phyloP scores from a whole-genome alignment of 768 basidiomycete genomes.

The Lentinula sp. region DNA sequence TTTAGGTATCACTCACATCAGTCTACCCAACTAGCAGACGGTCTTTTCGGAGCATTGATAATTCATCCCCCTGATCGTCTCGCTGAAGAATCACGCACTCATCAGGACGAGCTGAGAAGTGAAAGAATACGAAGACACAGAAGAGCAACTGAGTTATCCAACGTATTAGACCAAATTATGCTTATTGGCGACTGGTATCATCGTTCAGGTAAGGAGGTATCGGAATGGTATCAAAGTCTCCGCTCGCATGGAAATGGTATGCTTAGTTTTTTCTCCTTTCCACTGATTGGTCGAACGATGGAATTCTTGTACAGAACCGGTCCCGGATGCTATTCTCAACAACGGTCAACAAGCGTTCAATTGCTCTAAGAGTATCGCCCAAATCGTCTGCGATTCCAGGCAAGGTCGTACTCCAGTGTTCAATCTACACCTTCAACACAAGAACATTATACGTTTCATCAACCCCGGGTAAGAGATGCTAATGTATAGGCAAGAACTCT shows the following conservation, averaged over 20 bases:
- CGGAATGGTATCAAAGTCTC: slow-evolving; percentile 6
- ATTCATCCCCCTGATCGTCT: neutral
- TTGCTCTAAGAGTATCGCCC: slow-evolving; percentile 1
- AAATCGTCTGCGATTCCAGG: slow-evolving; percentile 2
- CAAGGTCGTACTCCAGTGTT: neutral
- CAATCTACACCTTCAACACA: neutral
- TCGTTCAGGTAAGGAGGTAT: neutral
- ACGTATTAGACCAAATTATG: neutral
- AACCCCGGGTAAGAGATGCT: neutral
- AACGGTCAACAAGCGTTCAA: slow-evolving; percentile 6
- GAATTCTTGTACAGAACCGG: neutral
- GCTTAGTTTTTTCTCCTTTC: neutral
- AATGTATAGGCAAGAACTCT: neutral
- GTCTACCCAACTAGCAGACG: slow-evolving; percentile 3
- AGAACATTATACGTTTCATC: slow-evolving; percentile 2
- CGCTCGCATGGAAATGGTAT: slow-evolving; percentile 5
- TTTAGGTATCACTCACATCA: slow-evolving; percentile 7
- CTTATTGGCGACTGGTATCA: slow-evolving; percentile 7
- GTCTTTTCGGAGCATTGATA: slow-evolving; percentile 7
- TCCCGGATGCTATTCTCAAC: slow-evolving; percentile 4
- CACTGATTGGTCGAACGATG: neutral
- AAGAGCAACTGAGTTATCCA: neutral
- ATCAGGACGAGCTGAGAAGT: slow-evolving; percentile 1
- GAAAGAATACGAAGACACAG: neutral
- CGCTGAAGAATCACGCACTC: neutral